phyloP scores from a whole-genome alignment of 2,329 filamentous ascomycete species.

The Sporothrix inflata region DNA sequence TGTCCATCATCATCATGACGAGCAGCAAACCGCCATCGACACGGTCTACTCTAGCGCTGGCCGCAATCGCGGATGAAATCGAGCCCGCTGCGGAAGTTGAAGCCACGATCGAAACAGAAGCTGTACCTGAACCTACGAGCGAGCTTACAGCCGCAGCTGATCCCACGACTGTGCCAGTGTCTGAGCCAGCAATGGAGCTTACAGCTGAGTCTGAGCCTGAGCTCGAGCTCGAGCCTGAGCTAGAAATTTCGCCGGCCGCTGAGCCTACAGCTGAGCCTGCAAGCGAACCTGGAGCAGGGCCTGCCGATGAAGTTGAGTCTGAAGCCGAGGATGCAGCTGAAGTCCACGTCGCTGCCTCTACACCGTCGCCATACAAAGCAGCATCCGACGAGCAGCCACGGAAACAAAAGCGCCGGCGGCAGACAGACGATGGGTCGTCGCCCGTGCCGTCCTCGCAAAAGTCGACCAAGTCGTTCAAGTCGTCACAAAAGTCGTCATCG shows the following conservation, averaged over 20 bases:
- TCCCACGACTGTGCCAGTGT: too few species aligned
- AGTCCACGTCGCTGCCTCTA: not conserved
- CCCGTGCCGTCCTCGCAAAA: not conserved
- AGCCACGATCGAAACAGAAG: not conserved
- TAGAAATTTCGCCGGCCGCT: too few species aligned
- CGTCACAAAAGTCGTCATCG: not conserved
- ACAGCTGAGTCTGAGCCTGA: not conserved
- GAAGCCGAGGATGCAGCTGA: not conserved
- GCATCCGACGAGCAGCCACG: not conserved
- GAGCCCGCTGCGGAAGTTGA: not conserved
- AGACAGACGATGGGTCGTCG: not conserved
- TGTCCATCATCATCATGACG: conserved; percentile 8
- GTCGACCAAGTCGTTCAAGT: not conserved
- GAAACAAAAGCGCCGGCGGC: not conserved
- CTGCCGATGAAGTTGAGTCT: not conserved
- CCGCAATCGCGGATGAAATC: not conserved
- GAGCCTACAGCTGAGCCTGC: not conserved
- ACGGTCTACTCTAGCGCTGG: not conserved
- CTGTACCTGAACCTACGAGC: not conserved
- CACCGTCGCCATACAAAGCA: not conserved
- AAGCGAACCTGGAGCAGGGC: not conserved
- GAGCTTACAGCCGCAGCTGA: not conserved
- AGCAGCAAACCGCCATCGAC: not conserved
- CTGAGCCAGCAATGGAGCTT: not conserved
- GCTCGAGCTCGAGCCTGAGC: not conserved